phyloP scores from a whole-genome alignment of 805 yeast genomes.

The Wickerhamomyces sydowiorum region DNA sequence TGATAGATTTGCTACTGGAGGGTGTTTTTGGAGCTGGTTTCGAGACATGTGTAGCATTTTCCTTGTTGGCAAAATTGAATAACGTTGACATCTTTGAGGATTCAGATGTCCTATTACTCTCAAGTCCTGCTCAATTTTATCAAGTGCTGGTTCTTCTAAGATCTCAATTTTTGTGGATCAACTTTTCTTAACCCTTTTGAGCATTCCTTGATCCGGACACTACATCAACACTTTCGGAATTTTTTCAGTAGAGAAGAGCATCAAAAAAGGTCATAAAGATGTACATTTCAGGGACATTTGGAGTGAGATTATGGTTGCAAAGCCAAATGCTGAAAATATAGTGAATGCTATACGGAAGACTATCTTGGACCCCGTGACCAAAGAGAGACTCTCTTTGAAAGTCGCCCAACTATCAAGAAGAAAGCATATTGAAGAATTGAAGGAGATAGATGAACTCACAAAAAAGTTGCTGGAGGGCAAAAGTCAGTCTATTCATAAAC shows the following conservation, averaged over 20 bases:
- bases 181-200: background rate
- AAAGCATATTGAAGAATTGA: background rate
- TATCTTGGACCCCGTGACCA: background rate
- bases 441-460: background rate
- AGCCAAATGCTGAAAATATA: background rate
- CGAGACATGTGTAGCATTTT: conserved; percentile 5
- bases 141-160: background rate
- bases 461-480: background rate
- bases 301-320: background rate
- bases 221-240: background rate
- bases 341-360: too few relatives aligned
- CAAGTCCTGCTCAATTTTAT: background rate
- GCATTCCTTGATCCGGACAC: background rate
- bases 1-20: conserved; percentile 3
- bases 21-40: conserved; percentile 5
- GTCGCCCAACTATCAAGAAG: background rate
- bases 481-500: background rate
- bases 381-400: background rate
- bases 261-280: background rate
- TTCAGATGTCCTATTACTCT: background rate
- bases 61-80: conserved; percentile 12
- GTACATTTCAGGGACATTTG: too few relatives aligned
- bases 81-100: conserved; percentile 1
- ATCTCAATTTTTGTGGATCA: background rate
- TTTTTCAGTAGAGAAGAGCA: background rate